These are phyloP conservation scores for Acanthamoeba culbertsoni DNA, from an alignment of 208 protist genomes.

Conservation along the genomic window DNA sequence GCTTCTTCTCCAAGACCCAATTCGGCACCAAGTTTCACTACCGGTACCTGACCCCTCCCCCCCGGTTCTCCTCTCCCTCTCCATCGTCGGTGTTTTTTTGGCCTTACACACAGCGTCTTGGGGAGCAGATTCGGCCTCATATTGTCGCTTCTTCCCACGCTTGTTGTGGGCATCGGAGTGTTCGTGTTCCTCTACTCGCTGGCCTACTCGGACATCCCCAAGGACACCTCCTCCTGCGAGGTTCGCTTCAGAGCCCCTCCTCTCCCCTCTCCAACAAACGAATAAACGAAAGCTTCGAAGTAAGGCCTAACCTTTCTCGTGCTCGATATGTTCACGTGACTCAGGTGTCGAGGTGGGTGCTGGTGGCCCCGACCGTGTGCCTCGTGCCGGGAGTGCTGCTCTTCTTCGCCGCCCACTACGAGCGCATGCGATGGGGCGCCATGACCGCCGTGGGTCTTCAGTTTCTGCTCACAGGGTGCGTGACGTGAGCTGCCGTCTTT, in stretches of 20 bases:
- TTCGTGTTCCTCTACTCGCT: conserved; percentile 18
- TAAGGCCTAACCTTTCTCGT: too few species aligned
- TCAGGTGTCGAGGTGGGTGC: not conserved
- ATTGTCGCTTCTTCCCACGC: not conserved
- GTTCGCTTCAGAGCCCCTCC: not conserved
- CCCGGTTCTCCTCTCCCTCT: not conserved
- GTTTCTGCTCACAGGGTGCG: not conserved
- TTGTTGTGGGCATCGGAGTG: not conserved
- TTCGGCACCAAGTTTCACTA: conserved; percentile 45
- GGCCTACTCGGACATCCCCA: conserved; percentile 32
- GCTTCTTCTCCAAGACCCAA: not conserved
- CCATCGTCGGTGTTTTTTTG: not conserved
- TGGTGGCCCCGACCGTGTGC: not conserved
- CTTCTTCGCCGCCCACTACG: not conserved
- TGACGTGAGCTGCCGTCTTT: not conserved
- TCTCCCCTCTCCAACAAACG: not conserved
- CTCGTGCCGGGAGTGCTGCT: not conserved
- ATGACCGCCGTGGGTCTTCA: not conserved
- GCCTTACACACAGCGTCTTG: not conserved
- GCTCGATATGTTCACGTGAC: too few species aligned
- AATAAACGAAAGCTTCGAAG: too few species aligned
- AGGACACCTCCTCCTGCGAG: conserved; percentile 3
- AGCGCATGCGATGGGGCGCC: conserved; percentile 20
- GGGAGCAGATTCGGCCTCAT: not conserved
- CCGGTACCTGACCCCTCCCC: too few species aligned